These are phyloP conservation scores for Pseudogymnoascus sp. DNA, from an alignment of 2,329 filamentous ascomycete genomes.

Conservation along the genomic window DNA sequence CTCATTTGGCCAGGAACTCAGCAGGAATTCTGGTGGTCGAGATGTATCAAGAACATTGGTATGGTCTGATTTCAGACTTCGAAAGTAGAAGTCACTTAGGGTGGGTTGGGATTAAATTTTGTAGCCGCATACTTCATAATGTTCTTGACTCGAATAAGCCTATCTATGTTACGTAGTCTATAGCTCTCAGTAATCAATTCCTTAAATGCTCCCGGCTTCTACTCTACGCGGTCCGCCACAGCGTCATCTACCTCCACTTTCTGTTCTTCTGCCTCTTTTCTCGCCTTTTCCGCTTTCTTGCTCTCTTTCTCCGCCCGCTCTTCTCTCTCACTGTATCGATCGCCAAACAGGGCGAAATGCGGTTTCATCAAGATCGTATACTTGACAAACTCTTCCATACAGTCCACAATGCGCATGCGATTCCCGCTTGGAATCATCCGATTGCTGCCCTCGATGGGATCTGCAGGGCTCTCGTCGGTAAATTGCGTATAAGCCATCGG, in stretches of 20 bases:
- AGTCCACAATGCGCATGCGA: slow-evolving; percentile 54
- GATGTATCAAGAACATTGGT: neutral
- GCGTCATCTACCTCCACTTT: slow-evolving; percentile 64
- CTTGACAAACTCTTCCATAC: slow-evolving; percentile 65
- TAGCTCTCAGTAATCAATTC: neutral
- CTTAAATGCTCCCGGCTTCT: neutral
- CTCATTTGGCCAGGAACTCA: neutral
- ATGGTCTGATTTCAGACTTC: neutral
- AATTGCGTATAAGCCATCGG: slow-evolving; percentile 59
- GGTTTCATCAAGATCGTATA: slow-evolving; percentile 59
- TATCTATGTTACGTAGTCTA: neutral
- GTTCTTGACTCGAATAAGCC: neutral
- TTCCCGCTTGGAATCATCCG: slow-evolving; percentile 49
- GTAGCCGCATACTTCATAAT: slow-evolving; percentile 27
- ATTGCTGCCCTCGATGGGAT: slow-evolving; percentile 33
- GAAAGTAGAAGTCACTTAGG: neutral
- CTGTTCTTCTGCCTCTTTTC: slow-evolving; percentile 95
- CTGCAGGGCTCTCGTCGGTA: slow-evolving; percentile 32
- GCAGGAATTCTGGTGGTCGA: neutral
- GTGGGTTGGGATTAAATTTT: slow-evolving; percentile 64
- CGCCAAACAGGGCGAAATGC: slow-evolving; percentile 53
- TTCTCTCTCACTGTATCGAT: slow-evolving; percentile 54
- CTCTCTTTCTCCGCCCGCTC: slow-evolving; percentile 30
- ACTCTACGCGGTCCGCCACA: neutral
- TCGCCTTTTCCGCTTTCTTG: slow-evolving; percentile 44